Evolutionary conservation across 331 rosid species (phyloP), one percentile per base, ranked within the genome.

Genomic region (Acacia concinna): DNA sequence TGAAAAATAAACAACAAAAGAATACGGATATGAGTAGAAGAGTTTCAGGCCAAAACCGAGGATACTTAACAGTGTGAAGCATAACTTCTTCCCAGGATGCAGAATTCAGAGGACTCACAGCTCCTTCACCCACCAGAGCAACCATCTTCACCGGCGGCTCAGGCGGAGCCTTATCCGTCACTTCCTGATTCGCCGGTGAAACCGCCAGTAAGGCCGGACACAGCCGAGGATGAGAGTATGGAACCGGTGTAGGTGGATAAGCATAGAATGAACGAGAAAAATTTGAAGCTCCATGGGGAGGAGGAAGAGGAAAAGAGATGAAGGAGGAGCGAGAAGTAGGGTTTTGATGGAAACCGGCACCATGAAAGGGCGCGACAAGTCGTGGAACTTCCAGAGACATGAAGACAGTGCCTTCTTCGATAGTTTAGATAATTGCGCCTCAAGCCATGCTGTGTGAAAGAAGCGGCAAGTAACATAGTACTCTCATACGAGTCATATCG

Each of bases 1-100:
- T 8, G 17, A 31, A 20, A 23, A 20, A 21, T 5, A 77, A 14
- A 1, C 34, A 43, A 74, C 37, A 4, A 37, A 37, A 23, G 12
- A 38, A 31, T 28, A 37, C 14, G 37, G 3, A 17, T 6, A 43
- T 18, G 32, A 23, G 51, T 23, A 65, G 5, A 13, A 9, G 21
- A 1, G 0, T 8, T 21, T 6, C 2, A 17, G 28, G 69, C 25
- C 20, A 17, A 63, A 56, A 9, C 27, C 35, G 23, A 46, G 65
- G 64, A 41, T 78, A 85, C 90, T 84, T 35, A 78, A 94, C 97
- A 12, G 97, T 88, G 82, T 94, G 98, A 73, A 92, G 92, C 95
- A 94, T 91, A 86, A 94, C 97, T 77, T 92, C 86, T 66, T 89
- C 87, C 97, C 98, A 94, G 12, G 93, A 84, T 5, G 97, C 81